These are phyloP conservation scores for Umbelopsis sp. DNA, from an alignment of 192 early-diverging fungal genomes.

Conservation along the genomic window DNA sequence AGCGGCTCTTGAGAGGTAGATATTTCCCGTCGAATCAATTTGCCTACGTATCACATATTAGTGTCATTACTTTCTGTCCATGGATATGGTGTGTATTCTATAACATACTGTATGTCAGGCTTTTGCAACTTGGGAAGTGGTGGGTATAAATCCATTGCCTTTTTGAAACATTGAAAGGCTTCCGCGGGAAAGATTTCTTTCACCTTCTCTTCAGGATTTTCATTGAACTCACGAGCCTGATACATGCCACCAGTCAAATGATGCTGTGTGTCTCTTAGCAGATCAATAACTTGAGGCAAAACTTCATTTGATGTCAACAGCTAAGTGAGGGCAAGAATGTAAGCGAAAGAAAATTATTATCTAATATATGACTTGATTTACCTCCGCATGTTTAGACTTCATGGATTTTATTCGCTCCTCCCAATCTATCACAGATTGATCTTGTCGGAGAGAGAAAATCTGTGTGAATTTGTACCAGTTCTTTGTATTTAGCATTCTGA, in stretches of 20 bases:
- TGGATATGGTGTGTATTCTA: background rate
- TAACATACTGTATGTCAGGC: background rate
- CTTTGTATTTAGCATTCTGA: background rate
- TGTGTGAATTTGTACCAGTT: background rate
- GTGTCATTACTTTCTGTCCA: background rate
- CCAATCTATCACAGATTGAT: background rate
- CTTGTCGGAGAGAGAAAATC: background rate
- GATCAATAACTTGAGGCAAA: background rate
- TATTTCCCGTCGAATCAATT: background rate
- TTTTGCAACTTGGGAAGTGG: background rate
- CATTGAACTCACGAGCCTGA: background rate
- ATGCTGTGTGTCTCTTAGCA: background rate
- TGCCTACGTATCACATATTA: too few relatives aligned
- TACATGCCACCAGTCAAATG: background rate
- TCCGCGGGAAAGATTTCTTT: background rate
- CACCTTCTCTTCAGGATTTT: background rate
- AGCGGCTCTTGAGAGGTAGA: background rate
- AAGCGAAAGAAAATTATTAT: background rate
- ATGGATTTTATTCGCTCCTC: background rate
- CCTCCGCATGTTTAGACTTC: background rate
- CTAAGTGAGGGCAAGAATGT: background rate
- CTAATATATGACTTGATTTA: background rate
- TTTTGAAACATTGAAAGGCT: background rate
- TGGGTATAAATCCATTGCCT: background rate
- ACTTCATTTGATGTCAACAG: background rate